Conservation (phyloP, 2,329 filamentous ascomycete species). For the Aspergillus ibericus region DNA sequence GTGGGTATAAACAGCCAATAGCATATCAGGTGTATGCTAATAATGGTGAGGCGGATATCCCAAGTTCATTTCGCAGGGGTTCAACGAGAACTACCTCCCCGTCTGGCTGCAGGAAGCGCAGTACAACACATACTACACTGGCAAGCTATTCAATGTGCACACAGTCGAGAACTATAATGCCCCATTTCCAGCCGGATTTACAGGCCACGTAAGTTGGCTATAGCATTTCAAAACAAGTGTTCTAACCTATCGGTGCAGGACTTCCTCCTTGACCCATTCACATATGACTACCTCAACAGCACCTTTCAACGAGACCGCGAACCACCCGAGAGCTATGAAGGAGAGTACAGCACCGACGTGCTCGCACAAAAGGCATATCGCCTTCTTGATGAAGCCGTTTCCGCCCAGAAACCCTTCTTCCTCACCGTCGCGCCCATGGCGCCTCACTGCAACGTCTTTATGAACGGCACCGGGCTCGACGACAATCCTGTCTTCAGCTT, state of each 20-base stretch:
- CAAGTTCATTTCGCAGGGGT: slow-evolving; percentile 52
- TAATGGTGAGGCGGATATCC: slow-evolving; percentile 42
- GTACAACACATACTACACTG: slow-evolving; percentile 56
- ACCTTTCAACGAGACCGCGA: slow-evolving; percentile 61
- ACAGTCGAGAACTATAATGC: slow-evolving; percentile 50
- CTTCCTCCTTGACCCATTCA: slow-evolving; percentile 45
- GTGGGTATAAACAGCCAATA: not conserved
- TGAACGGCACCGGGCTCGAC: slow-evolving; percentile 25
- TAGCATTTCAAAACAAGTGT: too few species aligned
- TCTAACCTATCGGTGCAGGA: slow-evolving; percentile 15
- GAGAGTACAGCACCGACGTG: slow-evolving; percentile 58
- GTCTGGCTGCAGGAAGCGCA: slow-evolving; percentile 54
- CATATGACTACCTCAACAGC: slow-evolving; percentile 65
- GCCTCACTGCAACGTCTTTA: slow-evolving; percentile 62
- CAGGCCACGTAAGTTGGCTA: not conserved
- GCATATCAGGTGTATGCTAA: not conserved
- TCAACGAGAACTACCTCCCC: slow-evolving; percentile 53
- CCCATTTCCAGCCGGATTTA: slow-evolving; percentile 39
- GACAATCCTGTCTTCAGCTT: slow-evolving; percentile 25
- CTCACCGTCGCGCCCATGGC: slow-evolving; percentile 63
- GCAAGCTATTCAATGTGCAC: slow-evolving; percentile 57
- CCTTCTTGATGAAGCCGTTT: slow-evolving; percentile 59
- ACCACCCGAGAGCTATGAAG: slow-evolving; percentile 53
- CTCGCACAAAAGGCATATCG: slow-evolving; percentile 57
- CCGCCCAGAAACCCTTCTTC: slow-evolving; percentile 60